Evolutionary conservation across 176 grass and related monocot species (phyloP), one percentile per base, ranked within the genome.

Genomic region (Carex cristatella): DNA sequence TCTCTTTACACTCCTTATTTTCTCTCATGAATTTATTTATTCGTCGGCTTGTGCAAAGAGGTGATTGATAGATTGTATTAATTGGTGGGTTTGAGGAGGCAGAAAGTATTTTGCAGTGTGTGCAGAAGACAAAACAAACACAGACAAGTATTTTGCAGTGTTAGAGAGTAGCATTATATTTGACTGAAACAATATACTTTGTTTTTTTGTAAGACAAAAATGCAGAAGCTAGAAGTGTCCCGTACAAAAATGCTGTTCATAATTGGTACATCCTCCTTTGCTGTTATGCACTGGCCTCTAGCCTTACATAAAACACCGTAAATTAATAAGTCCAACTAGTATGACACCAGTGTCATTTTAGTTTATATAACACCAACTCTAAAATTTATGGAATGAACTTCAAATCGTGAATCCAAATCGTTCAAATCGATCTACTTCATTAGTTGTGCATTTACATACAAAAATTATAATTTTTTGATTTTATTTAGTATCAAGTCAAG

Each of bases 91-190:
- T 83, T 83, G 62, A 83, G 44, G 61, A 83, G 81, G 63, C 81
- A 83, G 46, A 83, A 83, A 83, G 81, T 40, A 83, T 83, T 54
- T 82, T 66, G 54, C 79, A 82, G 79, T 30, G 33, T 38, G 60
- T 82, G 61, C 2, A 83, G 81, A 83, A 55, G 81, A 83, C 62
- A 83, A 69, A 69, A 83, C 81, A 83, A 83, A 83, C 81, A 83
- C n/a, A 67, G 81, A 69, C 81, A 82, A 65, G 14, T n/a, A 51
- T 51, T 51, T 51, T 51, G 48, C 48, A 51, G 60, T 35, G 18
- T 1, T 5, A 65, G 37, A 82, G 32, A 68, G 80, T 0, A 67
- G 12, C 27, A 30, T 55, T 55, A 28, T 78, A 78, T 33, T 56
- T 78, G 74, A 78, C 12, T 78, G 30, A 35, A 55, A 32, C 6